Evolutionary conservation across 1,284 basidiomycete genomes (phyloP), one percentile per base, ranked within the genome.

Genomic region (Meira nashicola): DNA sequence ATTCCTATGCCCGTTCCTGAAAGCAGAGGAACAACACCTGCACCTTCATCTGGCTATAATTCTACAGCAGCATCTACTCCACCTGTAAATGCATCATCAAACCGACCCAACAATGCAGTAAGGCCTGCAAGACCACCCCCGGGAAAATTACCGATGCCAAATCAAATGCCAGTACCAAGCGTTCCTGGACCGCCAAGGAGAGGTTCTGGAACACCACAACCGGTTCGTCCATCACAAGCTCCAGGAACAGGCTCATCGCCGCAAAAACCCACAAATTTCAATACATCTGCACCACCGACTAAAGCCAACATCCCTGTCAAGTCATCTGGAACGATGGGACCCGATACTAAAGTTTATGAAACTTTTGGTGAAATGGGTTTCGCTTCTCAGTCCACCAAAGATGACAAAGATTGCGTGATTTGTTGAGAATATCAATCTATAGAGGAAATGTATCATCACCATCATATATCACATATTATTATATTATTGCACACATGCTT

Each of bases 281-380:
- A 8, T 8, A 43, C 41, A 15, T 10, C 39, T 40, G 39, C n/a
- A 43, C 17, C 46, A 14, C 17, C 17, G 5, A 19, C 2, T 12
- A 23, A 14, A 14, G 46, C 17, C 14, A 23, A 23, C 46, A 48
- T 48, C n/a, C 46, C 46, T 5, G 46, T 48, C 46, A 48, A 15
- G 25, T 19, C 46, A 17, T 5, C 46, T 12, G 23, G 17, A 48
- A 17, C n/a, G 17, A 48, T 23, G 14, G 19, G 19, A 15, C 25
- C 46, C n/a, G 17, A 19, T 5, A 48, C 2, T 81, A 81, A 84
- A 8, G 78, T 79, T 1, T 86, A 89, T 1, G 82, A 87, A 71
- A 93, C 90, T 47, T 95, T 94, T 79, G 88, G 87, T 39, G 92
- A 94, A 82, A 93, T 94, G 91, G 91, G 91, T 0, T 87, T 91